Base-by-base conservation (phyloP, 208 protist genomes). In the Trypanosoma boissoni region DNA sequence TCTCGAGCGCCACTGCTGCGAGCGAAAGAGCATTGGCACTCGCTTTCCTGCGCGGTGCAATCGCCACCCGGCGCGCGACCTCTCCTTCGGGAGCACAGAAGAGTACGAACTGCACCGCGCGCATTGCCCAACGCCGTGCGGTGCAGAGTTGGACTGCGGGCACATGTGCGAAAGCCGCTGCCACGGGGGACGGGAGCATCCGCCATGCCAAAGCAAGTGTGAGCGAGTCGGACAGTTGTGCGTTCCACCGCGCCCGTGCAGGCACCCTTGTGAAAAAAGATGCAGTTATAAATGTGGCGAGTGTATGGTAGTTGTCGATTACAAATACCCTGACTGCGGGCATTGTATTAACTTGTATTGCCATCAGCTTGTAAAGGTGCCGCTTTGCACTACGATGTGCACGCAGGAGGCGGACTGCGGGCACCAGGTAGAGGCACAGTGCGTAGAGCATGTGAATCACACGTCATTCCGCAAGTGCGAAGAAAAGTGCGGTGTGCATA, bases 201-300 rank as follows among this genome's bases (percentile, higher is more conserved):
- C 53, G 6, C 10, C 10, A 23, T 59, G 53, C n/a, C 10, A n/a
- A 7, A 18, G 49, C 8, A 8, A 9, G 24, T 59, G 53, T 37
- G 32, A 29, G 24, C 53, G 53, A 7, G 16, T 48, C 16, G 53
- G 53, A 8, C 10, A 44, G 21, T 12, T 14, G 31, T 59, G 53
- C 42, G 12, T 16, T 28, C 53, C 53, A 8, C 31, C 53, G 8
- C 14, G 53, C 8, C 7, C 28, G 21, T 59, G 53, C 32, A 6
- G 39, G 16, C 53, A 59, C 53, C n/a, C 42, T 8, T 59, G 53
- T 29, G 42, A 48, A n/a, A 59, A 59, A n/a, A 49, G 4, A 28
- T 59, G 53, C 42, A 12, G 31, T 8, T 12, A 10, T 9, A 7
- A 46, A 29, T 59, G 53, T 18, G 53, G 53, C 31, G 8, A 4